Conservation (phyloP, 257 asterid genomes). For the Fraxinus pennsylvanica region DNA sequence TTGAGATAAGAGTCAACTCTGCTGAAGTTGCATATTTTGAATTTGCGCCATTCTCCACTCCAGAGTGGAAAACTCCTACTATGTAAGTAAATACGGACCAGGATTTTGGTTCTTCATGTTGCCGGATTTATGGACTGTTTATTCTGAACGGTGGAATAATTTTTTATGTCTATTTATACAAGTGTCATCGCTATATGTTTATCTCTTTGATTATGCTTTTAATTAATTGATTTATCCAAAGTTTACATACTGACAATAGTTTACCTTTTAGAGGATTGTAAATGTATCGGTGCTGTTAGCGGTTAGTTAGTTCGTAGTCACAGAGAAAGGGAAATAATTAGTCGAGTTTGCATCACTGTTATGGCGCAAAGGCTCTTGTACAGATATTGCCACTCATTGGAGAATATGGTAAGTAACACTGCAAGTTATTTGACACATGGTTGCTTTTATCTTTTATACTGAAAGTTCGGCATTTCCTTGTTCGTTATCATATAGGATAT, state of each 20-base stretch:
- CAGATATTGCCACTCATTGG: constrained; percentile 20
- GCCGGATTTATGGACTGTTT: not conserved
- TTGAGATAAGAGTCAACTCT: not conserved
- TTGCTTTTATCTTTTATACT: not conserved
- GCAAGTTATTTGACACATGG: not conserved
- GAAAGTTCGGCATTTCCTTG: not conserved
- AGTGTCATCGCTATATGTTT: not conserved
- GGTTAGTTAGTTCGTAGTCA: constrained; percentile 2
- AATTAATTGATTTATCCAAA: not conserved
- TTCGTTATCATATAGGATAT: not conserved
- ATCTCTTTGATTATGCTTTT: not conserved
- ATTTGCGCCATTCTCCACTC: not conserved
- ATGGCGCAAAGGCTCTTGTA: constrained; percentile 30
- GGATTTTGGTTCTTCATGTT: not conserved
- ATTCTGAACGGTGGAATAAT: not conserved
- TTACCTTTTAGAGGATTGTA: constrained; percentile 17
- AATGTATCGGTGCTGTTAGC: constrained; percentile 19
- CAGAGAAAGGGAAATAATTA: constrained; percentile 27
- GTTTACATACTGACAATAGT: not conserved
- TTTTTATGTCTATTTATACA: not conserved
- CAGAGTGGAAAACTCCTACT: not conserved
- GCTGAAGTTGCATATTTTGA: not conserved
- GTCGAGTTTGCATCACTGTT: constrained; percentile 31
- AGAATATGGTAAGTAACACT: constrained; percentile 31
- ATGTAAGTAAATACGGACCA: not conserved